These are phyloP conservation scores for Phytophthora multivora DNA, from an alignment of 352 stramenopile species.

Conservation along the genomic window DNA sequence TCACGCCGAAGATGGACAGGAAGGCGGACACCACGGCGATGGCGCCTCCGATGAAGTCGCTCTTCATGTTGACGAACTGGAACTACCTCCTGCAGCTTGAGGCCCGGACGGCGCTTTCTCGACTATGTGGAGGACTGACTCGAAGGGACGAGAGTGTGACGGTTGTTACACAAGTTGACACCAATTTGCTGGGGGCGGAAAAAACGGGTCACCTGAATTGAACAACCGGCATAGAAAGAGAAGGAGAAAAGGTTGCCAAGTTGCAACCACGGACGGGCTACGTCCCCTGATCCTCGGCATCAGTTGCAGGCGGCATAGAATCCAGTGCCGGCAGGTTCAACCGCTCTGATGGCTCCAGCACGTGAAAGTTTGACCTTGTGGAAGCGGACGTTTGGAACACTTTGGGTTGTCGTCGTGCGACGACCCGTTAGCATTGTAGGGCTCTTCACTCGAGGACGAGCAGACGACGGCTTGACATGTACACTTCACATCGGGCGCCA, in stretches of 20 bases:
- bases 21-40: constrained; percentile 80
- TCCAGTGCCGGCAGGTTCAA: constrained; percentile 24
- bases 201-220: constrained; percentile 3
- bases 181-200: constrained; percentile 12
- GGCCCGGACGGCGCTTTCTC: constrained; percentile 16
- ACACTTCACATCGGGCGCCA: constrained; percentile 20
- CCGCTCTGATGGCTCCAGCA: constrained; percentile 5
- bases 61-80: constrained; percentile 26
- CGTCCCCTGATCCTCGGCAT: constrained; percentile 7
- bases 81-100: constrained; percentile 1
- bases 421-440: background rate
- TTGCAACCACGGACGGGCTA: constrained; percentile 5
- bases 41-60: constrained; percentile 63
- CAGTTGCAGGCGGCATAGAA: constrained; percentile 32
- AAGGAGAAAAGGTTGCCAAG: background rate
- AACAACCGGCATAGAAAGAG: background rate
- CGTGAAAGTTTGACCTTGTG: constrained; percentile 22
- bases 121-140: constrained; percentile 20
- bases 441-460: constrained; percentile 2
- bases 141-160: constrained; percentile 26
- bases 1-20: constrained; percentile 90
- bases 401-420: no score
- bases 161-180: constrained; percentile 4
- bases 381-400: background rate
- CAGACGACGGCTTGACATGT: constrained; percentile 2